These are phyloP conservation scores for Sindora glabra DNA, from an alignment of 306 rosid species.

Conservation along the genomic window DNA sequence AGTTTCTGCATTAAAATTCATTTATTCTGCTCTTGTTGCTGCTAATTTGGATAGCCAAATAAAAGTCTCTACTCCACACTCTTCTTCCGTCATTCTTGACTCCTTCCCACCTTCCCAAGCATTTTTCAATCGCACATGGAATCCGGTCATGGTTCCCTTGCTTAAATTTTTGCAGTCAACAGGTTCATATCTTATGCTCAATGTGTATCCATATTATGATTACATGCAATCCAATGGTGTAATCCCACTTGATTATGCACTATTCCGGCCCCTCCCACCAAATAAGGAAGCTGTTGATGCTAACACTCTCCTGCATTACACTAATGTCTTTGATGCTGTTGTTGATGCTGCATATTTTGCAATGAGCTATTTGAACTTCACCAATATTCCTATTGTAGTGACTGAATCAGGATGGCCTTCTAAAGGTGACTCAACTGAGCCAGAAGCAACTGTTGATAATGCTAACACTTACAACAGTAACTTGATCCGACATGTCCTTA, in stretches of 20 bases:
- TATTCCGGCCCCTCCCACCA: conserved; percentile 91
- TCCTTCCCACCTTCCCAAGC: conserved; percentile 99
- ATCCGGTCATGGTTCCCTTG: conserved; percentile 77
- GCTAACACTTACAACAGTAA: conserved; percentile 92
- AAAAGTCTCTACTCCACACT: conserved; percentile 76
- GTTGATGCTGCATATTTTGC: conserved; percentile 93
- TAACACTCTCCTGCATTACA: conserved; percentile 86
- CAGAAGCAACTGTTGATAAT: conserved; percentile 71
- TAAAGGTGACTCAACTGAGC: conserved; percentile 68
- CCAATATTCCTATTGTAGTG: conserved; percentile 67
- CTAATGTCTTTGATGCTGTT: conserved; percentile 87
- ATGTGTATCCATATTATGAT: conserved; percentile 88
- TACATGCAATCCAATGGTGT: conserved; percentile 72
- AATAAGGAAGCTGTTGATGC: conserved; percentile 92
- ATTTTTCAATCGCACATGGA: conserved; percentile 86
- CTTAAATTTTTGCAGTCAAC: conserved; percentile 78
- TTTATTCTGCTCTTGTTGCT: conserved; percentile 87
- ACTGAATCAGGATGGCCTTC: conserved; percentile 98
- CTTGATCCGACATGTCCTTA: conserved; percentile 75
- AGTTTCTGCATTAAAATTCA: conserved; percentile 77
- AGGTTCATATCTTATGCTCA: conserved; percentile 77
- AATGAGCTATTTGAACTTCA: conserved; percentile 75
- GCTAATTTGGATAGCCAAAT: conserved; percentile 74
- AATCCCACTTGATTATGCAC: conserved; percentile 88
- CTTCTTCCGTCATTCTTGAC: conserved; percentile 80